phyloP scores from a whole-genome alignment of 1,284 basidiomycete genomes.

The Ustilago esculenta region DNA sequence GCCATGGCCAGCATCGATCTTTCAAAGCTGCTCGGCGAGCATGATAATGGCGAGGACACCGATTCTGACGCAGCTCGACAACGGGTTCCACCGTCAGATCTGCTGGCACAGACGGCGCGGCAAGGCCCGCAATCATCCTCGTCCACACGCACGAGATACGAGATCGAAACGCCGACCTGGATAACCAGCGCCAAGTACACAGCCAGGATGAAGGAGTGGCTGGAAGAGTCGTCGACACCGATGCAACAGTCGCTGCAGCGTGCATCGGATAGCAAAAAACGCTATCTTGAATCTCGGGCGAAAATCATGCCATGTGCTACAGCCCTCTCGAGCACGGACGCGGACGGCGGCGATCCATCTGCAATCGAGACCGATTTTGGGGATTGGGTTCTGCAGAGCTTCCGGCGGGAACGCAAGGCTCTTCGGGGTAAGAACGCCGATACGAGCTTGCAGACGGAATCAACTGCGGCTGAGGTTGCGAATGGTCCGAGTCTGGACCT shows the following conservation, averaged over 20 bases:
- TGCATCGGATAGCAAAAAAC: slow-evolving; percentile 2
- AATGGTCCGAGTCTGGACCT: not conserved
- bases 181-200: slow-evolving; percentile 30
- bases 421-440: not conserved
- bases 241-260: slow-evolving; percentile 23
- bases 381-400: slow-evolving; percentile 21
- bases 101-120: slow-evolving; percentile 9
- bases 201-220: slow-evolving; percentile 32
- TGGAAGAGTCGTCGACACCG: slow-evolving; percentile 18
- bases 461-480: no score
- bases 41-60: no score
- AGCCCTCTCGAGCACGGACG: no score
- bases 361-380: slow-evolving; percentile 14
- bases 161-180: slow-evolving; percentile 35
- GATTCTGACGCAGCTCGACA: not conserved
- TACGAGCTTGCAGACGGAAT: no score
- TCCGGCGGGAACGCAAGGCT: slow-evolving; percentile 10
- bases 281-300: slow-evolving; percentile 14
- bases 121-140: not conserved
- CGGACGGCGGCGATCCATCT: not conserved
- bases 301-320: slow-evolving; percentile 15
- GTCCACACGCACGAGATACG: slow-evolving; percentile 4
- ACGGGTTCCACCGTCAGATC: not conserved
- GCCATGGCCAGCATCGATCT: slow-evolving; percentile 18
- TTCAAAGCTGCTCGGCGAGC: slow-evolving; percentile 7